Evolutionary conservation across 208 protist species (phyloP), one percentile per base, ranked within the genome.

Genomic region (Kentomonas sorsogonicus): DNA sequence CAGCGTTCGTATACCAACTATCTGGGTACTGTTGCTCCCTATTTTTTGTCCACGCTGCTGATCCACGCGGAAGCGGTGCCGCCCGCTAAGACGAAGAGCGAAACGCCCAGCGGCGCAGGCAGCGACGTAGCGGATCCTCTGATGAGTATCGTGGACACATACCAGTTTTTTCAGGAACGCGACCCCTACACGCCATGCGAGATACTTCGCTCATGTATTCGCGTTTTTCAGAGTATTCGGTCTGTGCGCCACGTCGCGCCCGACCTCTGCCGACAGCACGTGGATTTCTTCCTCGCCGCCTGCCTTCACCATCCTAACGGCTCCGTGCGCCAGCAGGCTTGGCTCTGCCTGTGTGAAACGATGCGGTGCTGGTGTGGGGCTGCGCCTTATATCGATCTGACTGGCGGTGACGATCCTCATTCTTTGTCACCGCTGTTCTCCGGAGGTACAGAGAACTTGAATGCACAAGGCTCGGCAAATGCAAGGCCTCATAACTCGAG

Each of bases 131-230:
- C n/a, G n/a, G n/a, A n/a, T n/a, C n/a, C n/a, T n/a, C n/a, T 48
- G 16, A 48, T 25, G 25, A 15, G 16, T 18, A 15, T 25, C 11
- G 25, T 48, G 16, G 16, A 41, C 11, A 48, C 16, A 48, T 27
- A 48, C 25, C 7, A 15, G 13, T 9, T 27, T 25, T 26, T 22
- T 6, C 43, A 27, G n/a, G 25, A 48, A 66, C 56, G 15, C 23
- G 85, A 92, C 47, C 75, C 78, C 1, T 87, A 86, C 53, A 79
- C 74, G 0, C 79, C 85, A 23, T 67, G 60, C 26, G 80, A 83
- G 60, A 59, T 78, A 39, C 59, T 83, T 30, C 56, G 61, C 65
- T 58, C 60, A 43, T 60, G 75, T 40, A 55, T 62, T 27, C 48
- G 50, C 46, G 50, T 83, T 16, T 53, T 78, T 39, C 65, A 72